Base-by-base conservation (phyloP, 176 grass and related monocot genomes). In the Zea mays region DNA sequence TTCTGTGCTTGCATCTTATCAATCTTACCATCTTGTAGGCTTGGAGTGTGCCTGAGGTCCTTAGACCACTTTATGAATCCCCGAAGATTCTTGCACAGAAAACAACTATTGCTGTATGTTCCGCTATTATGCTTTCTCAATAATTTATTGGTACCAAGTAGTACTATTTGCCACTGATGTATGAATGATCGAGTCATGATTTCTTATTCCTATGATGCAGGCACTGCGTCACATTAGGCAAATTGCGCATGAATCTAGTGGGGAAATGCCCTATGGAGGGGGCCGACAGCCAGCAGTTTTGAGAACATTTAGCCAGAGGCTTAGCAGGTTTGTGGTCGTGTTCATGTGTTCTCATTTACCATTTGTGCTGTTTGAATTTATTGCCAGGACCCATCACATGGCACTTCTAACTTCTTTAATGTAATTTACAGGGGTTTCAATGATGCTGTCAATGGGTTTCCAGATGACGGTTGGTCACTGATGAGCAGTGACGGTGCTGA, bases 21-120 rank as follows among this genome's bases (percentile, higher is more conserved):
- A 64, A 73, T 65, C 10, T 13, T 47, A 16, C 60, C 34, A 0
- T 27, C 27, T 44, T 89, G 45, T 70, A 99, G 96, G 92, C 92
- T 73, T 99, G 92, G 90, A 96, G 92, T 66, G 96, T 99, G 41
- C 96, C 96, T 61, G 96, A 99, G 72, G 92, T 99, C 65, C 86
- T 99, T 19, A 83, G 96, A 62, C 96, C 96, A 33, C 81, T 99
- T 67, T 99, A 99, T n/a, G 96, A 96, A 75, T 99, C 96, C 11
- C 90, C 92, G 7, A 93, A 96, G 87, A 87, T 99, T 79, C 66
- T 99, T 47, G 96, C 96, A 0, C 96, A 99, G 86, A 99, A 99
- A 79, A 85, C 93, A 82, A 96, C 96, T 13, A 89, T 99, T 66
- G 83, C 96, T 19, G 96, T 99, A 85, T 64, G 92, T 85, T 49